Evolutionary conservation across 2,329 filamentous ascomycete genomes (phyloP), one percentile per base, ranked within the genome.

Genomic region (Xylaria multiplex): DNA sequence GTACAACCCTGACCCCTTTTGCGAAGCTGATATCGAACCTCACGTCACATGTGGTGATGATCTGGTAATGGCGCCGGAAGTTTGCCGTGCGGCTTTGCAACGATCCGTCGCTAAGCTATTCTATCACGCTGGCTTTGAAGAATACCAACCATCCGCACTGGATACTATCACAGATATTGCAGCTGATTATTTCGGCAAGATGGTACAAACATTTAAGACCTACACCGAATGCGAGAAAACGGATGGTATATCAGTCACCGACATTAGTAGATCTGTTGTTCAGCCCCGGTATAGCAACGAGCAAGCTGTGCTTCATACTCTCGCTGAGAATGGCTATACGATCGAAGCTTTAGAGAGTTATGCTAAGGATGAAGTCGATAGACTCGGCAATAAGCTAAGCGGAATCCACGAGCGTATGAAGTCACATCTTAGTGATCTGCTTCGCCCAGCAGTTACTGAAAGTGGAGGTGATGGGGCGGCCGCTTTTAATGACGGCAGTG

Each of bases 351-450:
- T 99, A 2, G 96, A 99, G 72, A 84, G 84, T 14, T 98, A 98
- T 76, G 92, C 93, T 68, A 94, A 92, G 63, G 96, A 99, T 66
- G 96, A 99, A 69, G 87, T 97, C n/a, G 94, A 98, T 62, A 87
- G 95, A 55, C 84, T 97, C 11, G 88, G 90, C 58, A 86, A 86
- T 35, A 97, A 95, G 79, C 86, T 99, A 6, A 84, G 85, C 48
- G 88, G 89, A 65, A 93, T 97, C 73, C 95, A 99, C 77, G 96
- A 99, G 71, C 91, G 96, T 54, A 96, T 99, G 91, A 97, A 95
- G 80, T 85, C 89, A 37, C 93, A 99, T 79, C 87, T 98, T 62
- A 89, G 93, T n/a, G 96, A 99, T 75, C 87, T 99, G 27, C 84
- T 99, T 65, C 93, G 96, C 27, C 96, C 96, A 54, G 96, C 95